These are phyloP conservation scores for Cucumis melo DNA, from an alignment of 306 rosid species.

Conservation along the genomic window DNA sequence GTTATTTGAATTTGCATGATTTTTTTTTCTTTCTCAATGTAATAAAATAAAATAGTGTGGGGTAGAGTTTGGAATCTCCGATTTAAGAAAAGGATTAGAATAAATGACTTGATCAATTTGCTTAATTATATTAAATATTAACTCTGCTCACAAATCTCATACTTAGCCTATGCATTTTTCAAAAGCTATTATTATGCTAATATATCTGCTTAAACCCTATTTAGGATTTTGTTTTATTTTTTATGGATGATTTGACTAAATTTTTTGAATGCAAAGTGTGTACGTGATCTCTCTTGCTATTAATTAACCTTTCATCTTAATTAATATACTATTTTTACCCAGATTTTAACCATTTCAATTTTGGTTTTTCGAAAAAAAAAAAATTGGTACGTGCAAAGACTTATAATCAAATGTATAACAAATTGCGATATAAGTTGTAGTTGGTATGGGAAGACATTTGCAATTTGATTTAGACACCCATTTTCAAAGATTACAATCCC, in stretches of 20 bases:
- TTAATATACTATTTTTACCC: not conserved
- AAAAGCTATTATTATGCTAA: not conserved
- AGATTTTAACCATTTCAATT: not conserved
- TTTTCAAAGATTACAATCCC: too few relatives aligned
- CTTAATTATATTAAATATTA: not conserved
- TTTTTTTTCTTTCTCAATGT: too few relatives aligned
- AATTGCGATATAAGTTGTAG: too few relatives aligned
- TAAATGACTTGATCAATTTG: too few relatives aligned
- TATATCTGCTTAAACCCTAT: not conserved
- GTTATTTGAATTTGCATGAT: too few relatives aligned
- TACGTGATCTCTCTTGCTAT: not conserved
- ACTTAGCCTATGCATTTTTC: not conserved
- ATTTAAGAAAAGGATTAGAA: not conserved
- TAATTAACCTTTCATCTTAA: not conserved
- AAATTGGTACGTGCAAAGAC: too few relatives aligned
- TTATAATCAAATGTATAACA: too few relatives aligned
- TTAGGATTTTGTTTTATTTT: not conserved
- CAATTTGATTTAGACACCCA: too few relatives aligned
- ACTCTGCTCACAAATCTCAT: too few relatives aligned
- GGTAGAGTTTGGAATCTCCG: not conserved
- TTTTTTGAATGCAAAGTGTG: not conserved
- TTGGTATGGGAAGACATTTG: too few relatives aligned
- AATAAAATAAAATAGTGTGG: not conserved
- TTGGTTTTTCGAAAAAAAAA: too few relatives aligned
- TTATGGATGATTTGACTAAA: not conserved